Conservation (phyloP, 1,284 basidiomycete genomes). For the Moesziomyces globuligerus region DNA sequence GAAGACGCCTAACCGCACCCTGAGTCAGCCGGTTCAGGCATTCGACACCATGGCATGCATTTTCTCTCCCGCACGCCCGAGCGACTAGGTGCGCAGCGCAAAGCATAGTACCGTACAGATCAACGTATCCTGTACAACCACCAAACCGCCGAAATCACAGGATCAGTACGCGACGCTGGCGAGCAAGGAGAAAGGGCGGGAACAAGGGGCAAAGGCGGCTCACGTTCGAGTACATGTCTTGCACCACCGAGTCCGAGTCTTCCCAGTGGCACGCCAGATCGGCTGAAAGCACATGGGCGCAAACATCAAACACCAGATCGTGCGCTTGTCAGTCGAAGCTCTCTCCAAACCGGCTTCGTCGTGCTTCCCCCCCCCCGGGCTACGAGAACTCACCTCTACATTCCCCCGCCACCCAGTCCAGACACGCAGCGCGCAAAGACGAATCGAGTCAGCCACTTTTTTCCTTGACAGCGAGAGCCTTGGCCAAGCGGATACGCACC, state of each 20-base stretch:
- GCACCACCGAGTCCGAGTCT: conserved; percentile 50
- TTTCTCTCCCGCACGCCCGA: too few species aligned
- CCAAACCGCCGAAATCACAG: background rate
- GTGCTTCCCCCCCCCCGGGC: too few species aligned
- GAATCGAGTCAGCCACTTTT: too few species aligned
- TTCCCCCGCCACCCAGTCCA: too few species aligned
- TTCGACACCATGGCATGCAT: too few species aligned
- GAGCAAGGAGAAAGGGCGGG: background rate
- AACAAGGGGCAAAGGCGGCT: conserved; percentile 10
- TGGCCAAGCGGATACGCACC: conserved; percentile 28
- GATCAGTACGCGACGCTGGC: background rate
- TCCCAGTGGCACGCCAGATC: conserved; percentile 59
- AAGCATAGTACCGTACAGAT: conserved; percentile 53
- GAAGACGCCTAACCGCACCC: conserved; percentile 35
- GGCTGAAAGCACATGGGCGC: conserved; percentile 15
- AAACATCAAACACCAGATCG: too few species aligned
- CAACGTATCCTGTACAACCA: conserved; percentile 35
- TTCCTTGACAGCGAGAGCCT: too few species aligned
- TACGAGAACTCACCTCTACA: conserved; percentile 4
- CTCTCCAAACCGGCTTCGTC: too few species aligned
- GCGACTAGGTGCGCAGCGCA: conserved; percentile 50
- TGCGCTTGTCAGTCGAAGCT: too few species aligned
- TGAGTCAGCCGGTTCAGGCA: background rate
- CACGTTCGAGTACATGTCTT: conserved; percentile 54
- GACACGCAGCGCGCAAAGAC: too few species aligned